Conservation (phyloP, 2,329 filamentous ascomycete genomes). For the Colletotrichum phormii region DNA sequence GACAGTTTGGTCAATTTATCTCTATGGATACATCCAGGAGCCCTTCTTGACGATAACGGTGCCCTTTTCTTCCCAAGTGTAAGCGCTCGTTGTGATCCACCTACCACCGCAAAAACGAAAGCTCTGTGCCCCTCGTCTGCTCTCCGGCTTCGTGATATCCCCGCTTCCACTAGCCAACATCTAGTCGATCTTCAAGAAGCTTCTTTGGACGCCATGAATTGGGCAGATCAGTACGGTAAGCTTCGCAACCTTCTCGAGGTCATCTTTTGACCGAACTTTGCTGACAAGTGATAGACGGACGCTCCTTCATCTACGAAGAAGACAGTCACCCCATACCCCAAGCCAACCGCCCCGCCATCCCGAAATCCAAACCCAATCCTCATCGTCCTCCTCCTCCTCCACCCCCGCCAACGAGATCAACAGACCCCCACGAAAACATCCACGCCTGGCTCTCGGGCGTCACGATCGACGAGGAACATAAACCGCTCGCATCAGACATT, state of each 20-base stretch:
- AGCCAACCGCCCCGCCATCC: neutral
- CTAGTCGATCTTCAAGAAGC: neutral
- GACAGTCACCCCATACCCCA: neutral
- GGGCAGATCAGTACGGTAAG: constrained; percentile 22
- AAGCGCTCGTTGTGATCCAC: neutral
- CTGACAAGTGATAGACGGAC: neutral
- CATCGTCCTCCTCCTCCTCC: neutral
- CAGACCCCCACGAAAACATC: constrained; percentile 16
- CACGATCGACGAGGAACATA: constrained; percentile 15
- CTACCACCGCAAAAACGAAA: neutral
- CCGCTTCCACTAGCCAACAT: neutral
- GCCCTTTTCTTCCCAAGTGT: neutral
- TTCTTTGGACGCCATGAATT: neutral
- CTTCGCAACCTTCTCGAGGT: neutral
- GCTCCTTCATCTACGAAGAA: constrained; percentile 15
- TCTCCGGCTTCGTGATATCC: neutral
- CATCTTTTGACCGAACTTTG: neutral
- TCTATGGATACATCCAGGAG: too few relatives aligned
- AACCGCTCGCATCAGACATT: constrained; percentile 17
- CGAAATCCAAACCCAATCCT: neutral
- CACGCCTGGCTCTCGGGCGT: constrained; percentile 25
- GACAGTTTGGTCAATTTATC: neutral
- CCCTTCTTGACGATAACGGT: neutral
- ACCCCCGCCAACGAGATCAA: too few relatives aligned
- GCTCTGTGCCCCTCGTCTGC: neutral